These are phyloP conservation scores for Colletotrichum sp. DNA, from an alignment of 2,329 filamentous ascomycete genomes.

Conservation along the genomic window DNA sequence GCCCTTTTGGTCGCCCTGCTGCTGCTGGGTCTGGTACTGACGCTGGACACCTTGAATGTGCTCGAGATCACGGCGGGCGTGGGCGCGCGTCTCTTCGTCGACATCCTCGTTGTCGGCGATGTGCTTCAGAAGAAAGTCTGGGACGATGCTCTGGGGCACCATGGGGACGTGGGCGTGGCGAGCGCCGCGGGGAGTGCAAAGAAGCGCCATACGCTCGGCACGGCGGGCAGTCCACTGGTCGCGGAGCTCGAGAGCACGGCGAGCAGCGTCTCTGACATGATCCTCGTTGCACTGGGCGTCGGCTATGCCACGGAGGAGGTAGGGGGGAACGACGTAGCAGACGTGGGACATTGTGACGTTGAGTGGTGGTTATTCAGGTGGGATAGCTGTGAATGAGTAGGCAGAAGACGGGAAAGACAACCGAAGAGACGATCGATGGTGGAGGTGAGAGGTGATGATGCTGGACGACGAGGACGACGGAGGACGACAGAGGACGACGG, in stretches of 20 bases:
- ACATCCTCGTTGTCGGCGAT: conserved; percentile 27
- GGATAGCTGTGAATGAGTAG: neutral
- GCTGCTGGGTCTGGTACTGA: conserved; percentile 29
- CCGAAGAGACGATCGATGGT: neutral
- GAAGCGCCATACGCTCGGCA: conserved; percentile 37
- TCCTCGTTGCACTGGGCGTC: conserved; percentile 42
- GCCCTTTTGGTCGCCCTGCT: conserved; percentile 21
- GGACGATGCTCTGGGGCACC: neutral
- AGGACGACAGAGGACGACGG: neutral
- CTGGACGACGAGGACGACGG: neutral
- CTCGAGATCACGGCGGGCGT: conserved; percentile 42
- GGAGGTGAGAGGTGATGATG: neutral
- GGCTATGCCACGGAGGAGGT: conserved; percentile 49
- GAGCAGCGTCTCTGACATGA: conserved; percentile 39
- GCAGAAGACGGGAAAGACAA: neutral
- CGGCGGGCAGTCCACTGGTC: conserved; percentile 35
- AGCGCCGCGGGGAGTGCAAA: conserved; percentile 36
- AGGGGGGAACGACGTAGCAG: conserved; percentile 51
- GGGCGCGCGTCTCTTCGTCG: conserved; percentile 40
- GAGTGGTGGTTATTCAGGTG: neutral
- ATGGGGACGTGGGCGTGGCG: conserved; percentile 9
- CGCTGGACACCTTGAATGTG: conserved; percentile 39
- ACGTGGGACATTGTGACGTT: conserved; percentile 14
- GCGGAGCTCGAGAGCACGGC: conserved; percentile 36
- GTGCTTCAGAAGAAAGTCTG: neutral